Percentiles rank a stretch among this genome's conserved stretches.
Conservation (phyloP, 2,329 filamentous ascomycete species). For the Alternaria postmessia region DNA sequence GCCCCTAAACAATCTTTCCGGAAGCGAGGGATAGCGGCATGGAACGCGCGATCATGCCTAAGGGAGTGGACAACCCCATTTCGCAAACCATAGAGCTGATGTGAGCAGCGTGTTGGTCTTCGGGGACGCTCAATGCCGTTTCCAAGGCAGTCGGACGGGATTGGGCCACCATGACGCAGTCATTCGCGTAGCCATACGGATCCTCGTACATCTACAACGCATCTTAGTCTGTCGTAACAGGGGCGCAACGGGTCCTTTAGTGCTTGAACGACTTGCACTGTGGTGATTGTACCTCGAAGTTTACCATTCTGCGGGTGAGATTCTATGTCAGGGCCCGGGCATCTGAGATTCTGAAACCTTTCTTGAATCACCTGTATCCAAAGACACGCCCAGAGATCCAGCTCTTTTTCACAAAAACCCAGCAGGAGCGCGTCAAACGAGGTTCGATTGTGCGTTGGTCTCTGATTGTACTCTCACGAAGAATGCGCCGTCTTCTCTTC, state of each 20-base stretch:
- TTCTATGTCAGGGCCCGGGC: neutral
- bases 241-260: neutral
- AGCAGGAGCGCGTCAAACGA: neutral
- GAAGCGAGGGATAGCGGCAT: constrained; percentile 11
- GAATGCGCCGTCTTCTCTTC: constrained; percentile 27
- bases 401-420: constrained; percentile 1
- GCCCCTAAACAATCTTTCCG: constrained; percentile 8
- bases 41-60: constrained; percentile 2
- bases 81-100: neutral
- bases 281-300: neutral
- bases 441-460: neutral
- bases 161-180: neutral
- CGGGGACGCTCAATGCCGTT: neutral
- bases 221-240: neutral
- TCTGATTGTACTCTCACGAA: constrained; percentile 1
- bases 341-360: neutral
- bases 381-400: neutral
- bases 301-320: constrained; percentile 1
- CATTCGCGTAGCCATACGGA: neutral
- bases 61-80: neutral
- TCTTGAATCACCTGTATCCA: neutral
- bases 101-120: neutral
- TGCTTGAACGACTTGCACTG: neutral
- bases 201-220: neutral
- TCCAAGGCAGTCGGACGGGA: neutral